Evolutionary conservation across 371 early-diverging fungal genomes (phyloP), one percentile per base, ranked within the genome.

Genomic region (Choanephora cucurbitarum): DNA sequence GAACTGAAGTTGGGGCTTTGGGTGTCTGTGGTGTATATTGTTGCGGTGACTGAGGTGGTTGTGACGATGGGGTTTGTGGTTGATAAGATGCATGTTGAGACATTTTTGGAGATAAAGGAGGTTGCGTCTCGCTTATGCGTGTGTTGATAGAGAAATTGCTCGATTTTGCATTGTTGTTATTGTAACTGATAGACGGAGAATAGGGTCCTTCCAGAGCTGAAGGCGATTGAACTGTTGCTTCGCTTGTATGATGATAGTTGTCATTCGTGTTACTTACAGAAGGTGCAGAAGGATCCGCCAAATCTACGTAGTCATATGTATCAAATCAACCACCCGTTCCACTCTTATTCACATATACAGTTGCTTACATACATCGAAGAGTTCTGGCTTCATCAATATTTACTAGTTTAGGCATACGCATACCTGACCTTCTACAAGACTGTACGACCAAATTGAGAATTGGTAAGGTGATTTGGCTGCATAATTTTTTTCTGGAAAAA

Each of bases 351-450:
- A 28, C 7, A 3, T 28, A 28, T 28, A 28, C n/a, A n/a, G n/a
- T n/a, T 28, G 28, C 28, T 28, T 17, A 51, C 64, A 55, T 63
- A 70, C 79, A 73, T 65, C 74, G 61, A 22, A 75, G 32, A n/a
- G 73, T 52, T 55, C 70, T 58, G 41, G 62, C 57, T 60, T 73
- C 78, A 49, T 81, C 82, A 31, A 79, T 60, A 62, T 75, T 77
- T 6, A 74, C 65, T 9, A 81, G 55, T 37, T 64, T 63, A 23
- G 82, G 82, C 42, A 69, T 53, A 51, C 70, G 68, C 14, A 54
- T 68, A 3, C 67, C 56, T 37, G 70, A 67, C 1, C 73, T 72
- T 58, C 69, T 69, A 52, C 66, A 73, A 28, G 67, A 60, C 80
- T 80, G 40, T 28, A n/a, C n/a, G n/a, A n/a, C n/a, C n/a, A n/a